Conservation (phyloP, 2,329 filamentous ascomycete species). For the Harringtonia aguacate region DNA sequence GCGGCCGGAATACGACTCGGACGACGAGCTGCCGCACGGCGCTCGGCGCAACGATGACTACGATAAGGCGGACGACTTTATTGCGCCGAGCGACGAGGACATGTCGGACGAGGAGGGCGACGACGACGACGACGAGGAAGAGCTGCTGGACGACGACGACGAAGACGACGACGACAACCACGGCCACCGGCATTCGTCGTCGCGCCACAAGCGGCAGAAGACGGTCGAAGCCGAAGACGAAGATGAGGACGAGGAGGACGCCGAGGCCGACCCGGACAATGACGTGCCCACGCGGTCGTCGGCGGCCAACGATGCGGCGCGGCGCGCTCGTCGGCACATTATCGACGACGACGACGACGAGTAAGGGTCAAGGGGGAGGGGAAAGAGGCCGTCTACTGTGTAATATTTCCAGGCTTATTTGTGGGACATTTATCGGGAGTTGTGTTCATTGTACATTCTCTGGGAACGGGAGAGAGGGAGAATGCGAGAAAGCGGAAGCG, state of each 20-base stretch:
- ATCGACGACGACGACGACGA: conserved; percentile 50
- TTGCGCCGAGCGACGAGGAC: conserved; percentile 66
- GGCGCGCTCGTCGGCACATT: conserved; percentile 42
- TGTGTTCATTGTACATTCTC: too few species aligned
- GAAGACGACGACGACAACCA: conserved; percentile 14
- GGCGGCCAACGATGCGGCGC: conserved; percentile 39
- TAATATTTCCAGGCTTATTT: too few species aligned
- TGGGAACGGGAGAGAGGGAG: too few species aligned
- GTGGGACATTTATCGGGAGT: too few species aligned
- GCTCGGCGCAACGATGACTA: conserved; percentile 61
- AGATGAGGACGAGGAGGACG: conserved; percentile 36
- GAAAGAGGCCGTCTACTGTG: too few species aligned
- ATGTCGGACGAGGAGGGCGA: conserved; percentile 45
- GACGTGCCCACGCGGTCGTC: conserved; percentile 39
- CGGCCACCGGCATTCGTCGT: conserved; percentile 14
- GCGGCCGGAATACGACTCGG: conserved; percentile 62
- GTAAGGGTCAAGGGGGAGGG: neutral
- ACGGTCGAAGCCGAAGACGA: conserved; percentile 38
- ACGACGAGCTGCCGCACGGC: conserved; percentile 57
- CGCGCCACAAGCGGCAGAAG: conserved; percentile 39
- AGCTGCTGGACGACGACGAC: conserved; percentile 40
- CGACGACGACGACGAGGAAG: conserved; percentile 49
- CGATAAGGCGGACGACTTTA: conserved; percentile 69
- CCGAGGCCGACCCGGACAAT: conserved; percentile 47
- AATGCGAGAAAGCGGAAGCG: too few species aligned